Evolutionary conservation across 2,329 filamentous ascomycete species (phyloP), one percentile per base, ranked within the genome.

Genomic region (Setomelanomma holmii): DNA sequence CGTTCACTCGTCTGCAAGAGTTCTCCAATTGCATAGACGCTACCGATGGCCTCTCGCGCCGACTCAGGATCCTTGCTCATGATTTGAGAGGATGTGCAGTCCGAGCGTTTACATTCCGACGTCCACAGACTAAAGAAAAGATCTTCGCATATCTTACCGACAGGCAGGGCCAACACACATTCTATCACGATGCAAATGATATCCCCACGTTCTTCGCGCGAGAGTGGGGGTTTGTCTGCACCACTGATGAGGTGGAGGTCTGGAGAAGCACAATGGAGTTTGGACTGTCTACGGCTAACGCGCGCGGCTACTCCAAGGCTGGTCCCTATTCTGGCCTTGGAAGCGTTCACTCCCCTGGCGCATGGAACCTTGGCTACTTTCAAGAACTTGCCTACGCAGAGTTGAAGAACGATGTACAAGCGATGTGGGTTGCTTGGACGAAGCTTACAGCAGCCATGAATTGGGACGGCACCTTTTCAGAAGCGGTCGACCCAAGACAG

Each of bases 401-500:
- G 2, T 39, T 12, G 5, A 30, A 5, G n/a, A 42, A 45, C 12
- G 35, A 57, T 34, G 33, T 33, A 14, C 20, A 1, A 5, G 45
- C n/a, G 12, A 51, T 57, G 51, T 44, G 23, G 24, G 24, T 4
- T 16, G 44, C 45, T 16, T 57, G 55, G 55, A 40, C n/a, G 8
- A 54, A 49, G 38, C 43, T 53, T 33, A 22, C 22, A 11, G 49
- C 38, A 21, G 45, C 48, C 40, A 55, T 58, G 55, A 49, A 55
- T 35, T 58, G 55, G 55, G 49, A 58, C 40, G 55, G 49, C 20
- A 58, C 55, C 8, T 58, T 53, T 38, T 22, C 46, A 10, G 55
- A 55, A 44, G 55, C 55, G 12, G 51, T 58, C 19, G 45, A 55
- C 41, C 39, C 49, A 20, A 33, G 12, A 50, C 51, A 4, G 52